Base-by-base conservation (phyloP, 768 basidiomycete species). In the Tephrocybe rancida region DNA sequence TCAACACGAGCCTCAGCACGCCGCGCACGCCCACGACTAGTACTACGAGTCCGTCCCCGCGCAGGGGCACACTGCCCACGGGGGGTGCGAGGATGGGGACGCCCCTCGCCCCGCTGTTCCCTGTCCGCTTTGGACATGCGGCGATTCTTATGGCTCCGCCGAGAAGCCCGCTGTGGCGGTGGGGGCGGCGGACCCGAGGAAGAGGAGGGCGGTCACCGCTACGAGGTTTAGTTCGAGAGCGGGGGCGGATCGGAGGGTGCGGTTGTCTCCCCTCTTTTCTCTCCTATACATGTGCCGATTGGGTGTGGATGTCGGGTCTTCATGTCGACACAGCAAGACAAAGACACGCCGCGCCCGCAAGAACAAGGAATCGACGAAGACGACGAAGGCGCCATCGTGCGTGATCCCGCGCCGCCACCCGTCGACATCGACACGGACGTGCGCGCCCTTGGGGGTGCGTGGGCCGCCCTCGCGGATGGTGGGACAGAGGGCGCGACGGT, bases 161-260 rank as follows among this genome's bases (percentile, higher is more conserved):
- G 14, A 90, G 67, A 93, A 90, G 9, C 90, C 92, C 0, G 93
- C 94, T 65, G 86, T 93, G 8, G 92, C 86, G n/a, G 84, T 92
- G 32, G 93, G 93, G 8, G 90, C 92, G 21, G 89, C 94, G 8
- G 93, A 95, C 67, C 84, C 90, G 16, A 75, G 79, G 67, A 92
- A 94, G 77, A 77, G 88, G 60, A 74, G 93, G 44, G 90, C 95
- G 1, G 87, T 92, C 13, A 93, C 91, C 49, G 89, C 90, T 6
- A 96, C 92, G 16, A 74, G 93, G 55, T 95, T 95, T 65, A 93
- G 92, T 65, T 86, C 89, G 21, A 76, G 94, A 51, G 73, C 80
- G 5, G 94, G 92, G 2, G 91, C 93, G 22, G 86, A 91, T 72
- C 76, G 92, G 44, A 79, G 88, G 75, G 92, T 93, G 52, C 0